A percentile compares a stretch with the other conserved stretches of the same genome.
Conservation (phyloP, 2,329 filamentous ascomycete species). For the Pseudocercospora fijiensis region DNA sequence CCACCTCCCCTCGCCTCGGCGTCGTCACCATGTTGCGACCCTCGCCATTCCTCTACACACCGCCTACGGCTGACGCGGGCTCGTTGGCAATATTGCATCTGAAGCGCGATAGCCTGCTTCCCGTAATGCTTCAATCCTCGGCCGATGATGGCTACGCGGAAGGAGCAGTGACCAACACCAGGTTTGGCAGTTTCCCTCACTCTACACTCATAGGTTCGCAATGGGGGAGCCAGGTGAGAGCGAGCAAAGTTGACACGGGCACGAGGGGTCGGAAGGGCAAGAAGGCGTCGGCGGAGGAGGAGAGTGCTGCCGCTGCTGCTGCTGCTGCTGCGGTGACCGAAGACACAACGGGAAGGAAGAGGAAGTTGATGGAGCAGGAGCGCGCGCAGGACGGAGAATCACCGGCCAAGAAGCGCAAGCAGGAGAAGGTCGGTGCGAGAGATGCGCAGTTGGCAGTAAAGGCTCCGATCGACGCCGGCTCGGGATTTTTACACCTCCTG, state of each 20-base stretch:
- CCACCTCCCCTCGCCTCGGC: too few species aligned
- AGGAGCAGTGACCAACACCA: slow-evolving; percentile 70
- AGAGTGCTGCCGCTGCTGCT: too few species aligned
- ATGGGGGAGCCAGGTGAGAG: slow-evolving; percentile 90
- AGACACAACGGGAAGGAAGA: slow-evolving; percentile 37
- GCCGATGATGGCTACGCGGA: slow-evolving; percentile 45
- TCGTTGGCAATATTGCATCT: slow-evolving; percentile 81
- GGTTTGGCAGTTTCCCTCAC: slow-evolving; percentile 74
- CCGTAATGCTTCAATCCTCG: slow-evolving; percentile 57
- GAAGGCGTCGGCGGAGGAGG: slow-evolving; percentile 54
- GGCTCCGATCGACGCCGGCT: slow-evolving; percentile 55
- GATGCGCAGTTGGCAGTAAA: slow-evolving; percentile 37
- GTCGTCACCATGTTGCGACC: slow-evolving; percentile 20
- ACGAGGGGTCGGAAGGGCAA: slow-evolving; percentile 69
- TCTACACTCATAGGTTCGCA: slow-evolving; percentile 63
- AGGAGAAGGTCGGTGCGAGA: neutral
- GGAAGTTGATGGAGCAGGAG: slow-evolving; percentile 45
- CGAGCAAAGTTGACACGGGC: slow-evolving; percentile 86
- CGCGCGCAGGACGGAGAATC: slow-evolving; percentile 28
- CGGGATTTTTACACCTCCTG: slow-evolving; percentile 75
- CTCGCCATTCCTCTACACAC: slow-evolving; percentile 79
- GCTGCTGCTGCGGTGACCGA: neutral
- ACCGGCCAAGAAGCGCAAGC: slow-evolving; percentile 38
- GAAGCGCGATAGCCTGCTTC: slow-evolving; percentile 79
- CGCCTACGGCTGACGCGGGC: slow-evolving; percentile 60